Conservation (phyloP, 768 basidiomycete species). For the Myochromella boudieri region DNA sequence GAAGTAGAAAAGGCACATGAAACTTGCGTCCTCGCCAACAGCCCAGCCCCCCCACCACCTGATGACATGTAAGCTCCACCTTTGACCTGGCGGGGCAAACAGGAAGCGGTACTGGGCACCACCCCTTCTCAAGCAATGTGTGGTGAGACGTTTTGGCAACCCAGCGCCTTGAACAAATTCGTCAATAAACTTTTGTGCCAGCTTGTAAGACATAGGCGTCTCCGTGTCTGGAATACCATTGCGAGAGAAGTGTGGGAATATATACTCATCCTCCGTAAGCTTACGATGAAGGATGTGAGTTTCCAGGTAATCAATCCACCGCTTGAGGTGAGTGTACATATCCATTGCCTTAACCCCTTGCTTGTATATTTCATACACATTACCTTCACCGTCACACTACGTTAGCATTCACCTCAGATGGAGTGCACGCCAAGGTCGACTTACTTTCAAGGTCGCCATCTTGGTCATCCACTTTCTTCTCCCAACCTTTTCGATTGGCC, state of each 20-base stretch:
- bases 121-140: neutral
- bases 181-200: neutral
- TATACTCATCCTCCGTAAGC: neutral
- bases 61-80: neutral
- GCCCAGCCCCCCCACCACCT: slow-evolving; percentile 6
- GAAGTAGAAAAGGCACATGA: neutral
- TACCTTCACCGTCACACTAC: neutral
- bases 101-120: slow-evolving; percentile 4
- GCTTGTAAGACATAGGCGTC: neutral
- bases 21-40: neutral
- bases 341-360: neutral
- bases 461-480: neutral
- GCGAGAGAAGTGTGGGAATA: neutral
- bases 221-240: neutral
- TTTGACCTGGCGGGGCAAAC: neutral
- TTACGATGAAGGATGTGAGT: neutral
- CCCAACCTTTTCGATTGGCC: neutral
- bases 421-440: too few species aligned
- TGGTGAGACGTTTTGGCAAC: neutral
- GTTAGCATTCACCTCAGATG: neutral
- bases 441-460: neutral
- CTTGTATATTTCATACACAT: neutral
- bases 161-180: neutral
- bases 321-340: neutral
- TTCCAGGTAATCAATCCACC: neutral